phyloP scores from a whole-genome alignment of 2,329 filamentous ascomycete genomes.

The Ambrosiella xylebori region DNA sequence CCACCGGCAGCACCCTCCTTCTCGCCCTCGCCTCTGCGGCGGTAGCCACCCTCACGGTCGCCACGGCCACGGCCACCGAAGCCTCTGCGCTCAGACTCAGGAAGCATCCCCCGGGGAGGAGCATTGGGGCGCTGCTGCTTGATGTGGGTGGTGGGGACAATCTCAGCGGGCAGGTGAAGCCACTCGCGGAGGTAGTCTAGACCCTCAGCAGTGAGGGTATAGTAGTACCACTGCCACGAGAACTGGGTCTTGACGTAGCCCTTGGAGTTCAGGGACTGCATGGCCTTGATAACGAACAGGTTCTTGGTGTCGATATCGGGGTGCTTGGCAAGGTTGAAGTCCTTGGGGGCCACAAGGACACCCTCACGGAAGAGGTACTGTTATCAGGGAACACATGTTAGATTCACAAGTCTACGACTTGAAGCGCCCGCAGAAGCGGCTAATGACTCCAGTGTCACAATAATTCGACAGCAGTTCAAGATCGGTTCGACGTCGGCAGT shows the following conservation, averaged over 20 bases:
- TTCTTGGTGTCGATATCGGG: slow-evolving; percentile 98
- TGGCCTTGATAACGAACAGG: slow-evolving; percentile 97
- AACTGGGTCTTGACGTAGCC: slow-evolving; percentile 99
- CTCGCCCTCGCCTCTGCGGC: slow-evolving; percentile 79
- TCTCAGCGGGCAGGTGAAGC: slow-evolving; percentile 98
- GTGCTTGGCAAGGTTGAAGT: slow-evolving; percentile 97
- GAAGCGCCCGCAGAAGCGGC: neutral
- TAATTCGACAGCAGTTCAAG: neutral
- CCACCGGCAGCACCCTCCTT: slow-evolving; percentile 83
- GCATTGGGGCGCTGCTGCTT: slow-evolving; percentile 99
- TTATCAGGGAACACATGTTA: slow-evolving; percentile 12
- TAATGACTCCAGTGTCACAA: neutral
- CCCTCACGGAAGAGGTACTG: slow-evolving; percentile 92
- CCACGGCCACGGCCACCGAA: slow-evolving; percentile 67
- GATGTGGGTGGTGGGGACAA: slow-evolving; percentile 98
- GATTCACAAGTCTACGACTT: neutral
- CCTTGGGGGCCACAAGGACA: slow-evolving; percentile 95
- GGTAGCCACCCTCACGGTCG: slow-evolving; percentile 78
- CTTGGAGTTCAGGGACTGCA: slow-evolving; percentile 94
- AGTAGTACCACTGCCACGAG: slow-evolving; percentile 99
- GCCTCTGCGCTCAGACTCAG: slow-evolving; percentile 63
- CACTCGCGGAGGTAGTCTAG: slow-evolving; percentile 99
- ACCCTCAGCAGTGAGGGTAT: slow-evolving; percentile 98
- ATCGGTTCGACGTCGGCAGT: neutral
- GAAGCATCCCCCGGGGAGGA: slow-evolving; percentile 96